Base-by-base conservation (phyloP, 441 rosid species). In the Monsonia emarginata region DNA sequence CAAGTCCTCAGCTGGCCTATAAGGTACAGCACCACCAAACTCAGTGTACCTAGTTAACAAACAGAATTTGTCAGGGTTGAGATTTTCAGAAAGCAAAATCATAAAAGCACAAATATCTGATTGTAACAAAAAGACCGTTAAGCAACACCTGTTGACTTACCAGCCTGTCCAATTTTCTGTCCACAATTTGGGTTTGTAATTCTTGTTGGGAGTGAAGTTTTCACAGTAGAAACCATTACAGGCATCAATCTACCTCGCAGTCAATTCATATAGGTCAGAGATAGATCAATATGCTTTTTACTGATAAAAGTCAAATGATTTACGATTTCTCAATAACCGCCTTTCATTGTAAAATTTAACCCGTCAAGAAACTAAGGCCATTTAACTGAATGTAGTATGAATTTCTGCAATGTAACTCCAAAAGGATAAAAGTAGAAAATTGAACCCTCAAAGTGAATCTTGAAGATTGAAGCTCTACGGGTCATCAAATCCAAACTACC, bases 141-240 rank as follows among this genome's bases (percentile, higher is more conserved):
- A 46, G 56, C 24, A 21, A 50, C 52, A n/a, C 13, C 16, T 40
- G 54, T 18, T n/a, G 18, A 56, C 78, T 36, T 78, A 87, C 95
- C 97, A 88, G 72, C 96, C 92, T 58, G 87, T 87, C 95, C 92
- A 88, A 68, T 96, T 91, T 72, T 91, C 97, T 11, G 97, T 91
- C 97, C 97, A 91, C 13, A 91, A 81, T 27, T 83, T 76, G 24
- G 97, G 97, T 74, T 91, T 91, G 81, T 88, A 88, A 50, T 89
- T 90, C 72, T 86, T 88, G 80, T 91, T 91, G 2, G 97, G 96
- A 54, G 86, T 18, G 74, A 91, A 91, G 9, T 82, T 67, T 68
- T 91, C 94, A 67, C 97, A 91, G 82, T 91, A 91, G 80, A 91
- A 91, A 58, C 97, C 96, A 64, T 91, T 91, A 89, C 97, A 91